Evolutionary conservation across 768 basidiomycete species (phyloP).

Genomic region (Tricholoma matsutake): DNA sequence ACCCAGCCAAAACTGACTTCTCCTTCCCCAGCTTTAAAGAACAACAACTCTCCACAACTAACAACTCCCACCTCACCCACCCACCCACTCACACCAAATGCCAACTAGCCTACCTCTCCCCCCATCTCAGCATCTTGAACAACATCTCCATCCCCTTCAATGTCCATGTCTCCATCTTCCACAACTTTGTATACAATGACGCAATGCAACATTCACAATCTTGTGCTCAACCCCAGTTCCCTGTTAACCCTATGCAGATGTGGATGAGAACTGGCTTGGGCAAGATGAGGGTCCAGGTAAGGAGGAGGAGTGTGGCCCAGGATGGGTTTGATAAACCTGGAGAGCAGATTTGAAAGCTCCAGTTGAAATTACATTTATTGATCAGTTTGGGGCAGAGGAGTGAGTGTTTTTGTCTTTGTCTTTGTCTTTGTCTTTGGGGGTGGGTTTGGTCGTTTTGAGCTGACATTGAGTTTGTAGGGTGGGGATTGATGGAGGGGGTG

Average conservation of each 20-base stretch:
- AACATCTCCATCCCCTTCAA: slow-evolving; percentile 95
- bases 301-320: slow-evolving; percentile 77
- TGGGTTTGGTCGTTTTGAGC: not conserved
- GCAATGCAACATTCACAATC: slow-evolving; percentile 18
- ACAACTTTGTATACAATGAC: slow-evolving; percentile 77
- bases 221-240: not conserved
- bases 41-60: slow-evolving; percentile 38
- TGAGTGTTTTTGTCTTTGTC: slow-evolving; percentile 42
- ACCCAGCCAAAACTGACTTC: not conserved
- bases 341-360: slow-evolving; percentile 79
- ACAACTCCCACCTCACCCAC: not conserved
- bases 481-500: slow-evolving; percentile 94
- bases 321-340: slow-evolving; percentile 87
- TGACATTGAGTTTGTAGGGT: slow-evolving; percentile 42
- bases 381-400: slow-evolving; percentile 86
- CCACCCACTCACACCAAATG: slow-evolving; percentile 40
- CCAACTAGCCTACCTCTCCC: slow-evolving; percentile 72
- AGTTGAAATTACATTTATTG: slow-evolving; percentile 86
- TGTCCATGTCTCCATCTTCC: slow-evolving; percentile 85
- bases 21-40: slow-evolving; percentile 58
- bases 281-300: slow-evolving; percentile 48
- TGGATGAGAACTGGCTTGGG: slow-evolving; percentile 8
- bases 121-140: slow-evolving; percentile 86
- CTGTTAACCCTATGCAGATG: slow-evolving; percentile 8
- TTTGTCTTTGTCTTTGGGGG: not conserved